Evolutionary conservation across 116 monocot species (phyloP), one percentile per base, ranked within the genome.

Genomic region (Posidonia oceanica): DNA sequence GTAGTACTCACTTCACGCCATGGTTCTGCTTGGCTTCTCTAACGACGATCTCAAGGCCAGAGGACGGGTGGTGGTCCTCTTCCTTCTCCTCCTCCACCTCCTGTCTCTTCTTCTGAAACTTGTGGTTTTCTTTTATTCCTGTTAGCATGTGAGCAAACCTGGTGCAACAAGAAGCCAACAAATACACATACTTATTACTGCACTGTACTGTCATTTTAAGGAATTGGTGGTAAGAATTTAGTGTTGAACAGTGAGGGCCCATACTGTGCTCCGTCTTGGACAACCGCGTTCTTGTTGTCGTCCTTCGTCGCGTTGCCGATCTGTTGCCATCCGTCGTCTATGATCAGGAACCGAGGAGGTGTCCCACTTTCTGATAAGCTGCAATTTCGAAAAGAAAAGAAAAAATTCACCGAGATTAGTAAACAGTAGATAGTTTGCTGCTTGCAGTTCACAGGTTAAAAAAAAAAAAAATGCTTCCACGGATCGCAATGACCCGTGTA

Each of bases 271-370:
- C 88, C 88, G 61, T 84, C 88, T 51, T 84, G 88, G 4, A 87
- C 78, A 16, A 72, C 72, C n/a, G 54, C 78, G 8, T 22, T 38
- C 14, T 55, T 3, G 17, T 58, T 23, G 3, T 65, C 17, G 16
- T 81, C 77, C 58, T 84, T 79, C 56, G 36, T 61, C 54, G 82
- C 88, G 14, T 55, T 71, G 68, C 88, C 88, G 36, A 85, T 85
- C 65, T 85, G 85, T 53, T 88, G 88, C 88, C 88, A 88, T 1
- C 88, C 88, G 60, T 88, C 88, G 68, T 85, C 88, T 29, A 88
- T 83, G 81, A 88, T 85, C 68, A 88, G 48, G 71, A 88, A 88
- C 39, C 80, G 72, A 14, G 88, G 88, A 16, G 82, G 85, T 5
- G 78, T 63, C 4, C 88, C 88, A 22, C 85, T 85, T 60, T 80